Conservation (phyloP, 495 filamentous ascomycete genomes). For the Aspergillus indologenus region DNA sequence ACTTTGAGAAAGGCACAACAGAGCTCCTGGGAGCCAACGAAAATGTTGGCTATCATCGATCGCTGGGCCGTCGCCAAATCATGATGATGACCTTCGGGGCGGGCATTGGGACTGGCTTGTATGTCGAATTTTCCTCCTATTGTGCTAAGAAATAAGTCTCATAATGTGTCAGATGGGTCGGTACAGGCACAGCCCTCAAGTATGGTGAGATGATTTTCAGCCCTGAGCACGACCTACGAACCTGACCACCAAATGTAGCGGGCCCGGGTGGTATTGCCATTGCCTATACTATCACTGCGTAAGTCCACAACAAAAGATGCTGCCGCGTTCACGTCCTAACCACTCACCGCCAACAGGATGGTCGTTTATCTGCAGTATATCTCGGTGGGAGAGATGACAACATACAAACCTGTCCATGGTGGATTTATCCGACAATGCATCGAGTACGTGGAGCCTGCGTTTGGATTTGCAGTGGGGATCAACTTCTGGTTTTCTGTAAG, state of each 20-base stretch:
- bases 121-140: not conserved
- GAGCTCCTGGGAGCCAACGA: conserved; percentile 8
- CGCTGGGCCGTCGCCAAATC: conserved; percentile 27
- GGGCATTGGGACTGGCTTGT: conserved; percentile 28
- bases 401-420: conserved; percentile 30
- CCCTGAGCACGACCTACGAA: not conserved
- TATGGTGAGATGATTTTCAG: conserved; percentile 21
- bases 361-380: conserved; percentile 29
- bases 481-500: conserved; percentile 33
- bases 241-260: conserved; percentile 13
- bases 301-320: conserved; percentile 2
- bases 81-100: conserved; percentile 38
- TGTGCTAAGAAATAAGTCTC: not conserved
- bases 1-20: conserved; percentile 1
- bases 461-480: conserved; percentile 30
- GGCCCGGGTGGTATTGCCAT: conserved; percentile 27
- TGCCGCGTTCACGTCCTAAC: not conserved
- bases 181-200: conserved; percentile 26
- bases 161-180: conserved; percentile 17
- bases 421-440: conserved; percentile 31
- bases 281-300: conserved; percentile 30
- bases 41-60: conserved; percentile 28
- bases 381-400: conserved; percentile 32
- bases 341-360: conserved; percentile 12
- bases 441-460: conserved; percentile 31